Conservation (phyloP, 805 yeast genomes). For the Spathaspora arborariae region DNA sequence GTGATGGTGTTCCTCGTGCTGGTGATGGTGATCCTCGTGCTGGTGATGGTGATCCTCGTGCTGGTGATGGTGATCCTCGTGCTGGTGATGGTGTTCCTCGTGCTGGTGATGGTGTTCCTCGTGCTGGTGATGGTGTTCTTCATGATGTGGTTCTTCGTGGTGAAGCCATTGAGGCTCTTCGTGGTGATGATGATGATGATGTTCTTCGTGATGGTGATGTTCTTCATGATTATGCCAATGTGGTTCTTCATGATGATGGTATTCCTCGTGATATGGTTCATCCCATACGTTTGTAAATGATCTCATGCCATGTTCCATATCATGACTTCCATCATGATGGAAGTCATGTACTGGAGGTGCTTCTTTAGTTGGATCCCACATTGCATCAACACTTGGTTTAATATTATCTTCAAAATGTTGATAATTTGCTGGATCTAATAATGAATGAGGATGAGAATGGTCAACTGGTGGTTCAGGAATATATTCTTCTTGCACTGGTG, state of each 20-base stretch:
- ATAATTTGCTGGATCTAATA: conserved; percentile 30
- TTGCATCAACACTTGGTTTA: conserved; percentile 16
- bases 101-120: background rate
- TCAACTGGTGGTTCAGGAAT: background rate
- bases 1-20: background rate
- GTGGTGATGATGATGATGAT: background rate
- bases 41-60: background rate
- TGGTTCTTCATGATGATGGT: conserved; percentile 1
- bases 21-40: background rate
- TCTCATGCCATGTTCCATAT: conserved; percentile 14
- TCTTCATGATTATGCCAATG: conserved; percentile 2
- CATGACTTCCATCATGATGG: background rate
- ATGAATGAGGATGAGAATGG: conserved; percentile 15
- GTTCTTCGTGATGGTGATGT: background rate
- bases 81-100: background rate
- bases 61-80: background rate
- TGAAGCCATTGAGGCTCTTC: background rate
- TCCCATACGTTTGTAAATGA: conserved; percentile 28
- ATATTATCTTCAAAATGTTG: conserved; percentile 15
- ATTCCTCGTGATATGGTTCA: conserved; percentile 4
- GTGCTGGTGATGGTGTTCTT: background rate
- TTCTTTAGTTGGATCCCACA: conserved; percentile 44
- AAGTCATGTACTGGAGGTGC: conserved; percentile 34
- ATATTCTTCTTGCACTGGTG: background rate
- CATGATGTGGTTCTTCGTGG: background rate